phyloP scores from a whole-genome alignment of 2,329 filamentous ascomycete genomes.

The Colletotrichum salicis region DNA sequence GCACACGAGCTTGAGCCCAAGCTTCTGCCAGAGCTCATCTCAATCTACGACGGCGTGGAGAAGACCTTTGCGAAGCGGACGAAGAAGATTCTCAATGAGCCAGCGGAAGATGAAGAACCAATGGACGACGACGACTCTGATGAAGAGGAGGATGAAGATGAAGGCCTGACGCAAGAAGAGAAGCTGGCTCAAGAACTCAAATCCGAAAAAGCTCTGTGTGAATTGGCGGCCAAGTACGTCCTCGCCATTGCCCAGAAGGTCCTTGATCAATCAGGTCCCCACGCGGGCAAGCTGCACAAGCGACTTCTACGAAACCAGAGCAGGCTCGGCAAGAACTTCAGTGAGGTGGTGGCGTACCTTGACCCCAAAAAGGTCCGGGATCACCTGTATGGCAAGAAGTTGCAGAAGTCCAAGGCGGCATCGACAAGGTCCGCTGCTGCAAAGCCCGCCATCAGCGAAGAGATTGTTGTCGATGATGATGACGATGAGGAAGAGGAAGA shows the following conservation, averaged over 20 bases:
- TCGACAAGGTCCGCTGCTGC: slow-evolving; percentile 56
- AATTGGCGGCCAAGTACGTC: slow-evolving; percentile 85
- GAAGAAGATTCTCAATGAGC: slow-evolving; percentile 70
- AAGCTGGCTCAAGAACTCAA: slow-evolving; percentile 74
- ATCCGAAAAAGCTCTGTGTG: slow-evolving; percentile 86
- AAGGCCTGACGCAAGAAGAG: slow-evolving; percentile 65
- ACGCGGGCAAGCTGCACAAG: slow-evolving; percentile 72
- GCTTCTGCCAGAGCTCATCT: slow-evolving; percentile 74
- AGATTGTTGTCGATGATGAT: slow-evolving; percentile 57
- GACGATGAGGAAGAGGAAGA: slow-evolving; percentile 53
- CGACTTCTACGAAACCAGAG: slow-evolving; percentile 81
- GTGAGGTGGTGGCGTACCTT: slow-evolving; percentile 82
- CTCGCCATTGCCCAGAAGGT: slow-evolving; percentile 80
- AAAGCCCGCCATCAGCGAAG: slow-evolving; percentile 54
- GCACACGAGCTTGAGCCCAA: slow-evolving; percentile 75
- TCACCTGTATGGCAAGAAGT: slow-evolving; percentile 46
- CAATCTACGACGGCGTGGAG: slow-evolving; percentile 82
- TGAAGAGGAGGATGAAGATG: slow-evolving; percentile 64
- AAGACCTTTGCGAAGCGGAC: slow-evolving; percentile 79
- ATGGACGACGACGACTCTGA: slow-evolving; percentile 70
- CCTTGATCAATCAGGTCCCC: slow-evolving; percentile 71
- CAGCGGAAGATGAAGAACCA: slow-evolving; percentile 78
- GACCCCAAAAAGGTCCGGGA: slow-evolving; percentile 73
- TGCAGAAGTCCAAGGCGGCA: slow-evolving; percentile 44
- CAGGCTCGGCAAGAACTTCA: slow-evolving; percentile 86